Base-by-base conservation (phyloP, 2,329 filamentous ascomycete species). In the Pseudocercospora musae region DNA sequence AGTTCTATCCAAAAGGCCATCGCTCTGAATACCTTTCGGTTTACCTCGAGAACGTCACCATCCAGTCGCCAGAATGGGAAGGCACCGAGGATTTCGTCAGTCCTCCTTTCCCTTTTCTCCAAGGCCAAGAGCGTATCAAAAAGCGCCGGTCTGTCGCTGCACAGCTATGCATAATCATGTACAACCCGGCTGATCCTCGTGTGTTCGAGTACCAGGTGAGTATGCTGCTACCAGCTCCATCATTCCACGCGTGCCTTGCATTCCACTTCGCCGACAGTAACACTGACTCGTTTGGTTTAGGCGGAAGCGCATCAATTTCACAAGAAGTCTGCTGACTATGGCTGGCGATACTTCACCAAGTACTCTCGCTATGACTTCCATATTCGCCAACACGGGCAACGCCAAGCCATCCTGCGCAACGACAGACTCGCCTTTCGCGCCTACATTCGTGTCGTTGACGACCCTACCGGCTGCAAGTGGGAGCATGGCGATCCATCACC, bases 1-100 rank as follows among this genome's bases (percentile, higher is more conserved):
- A 88, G 72, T 85, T 87, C 70, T 87, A 85, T 67, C 86, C 86
- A 2, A 80, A 81, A 49, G 86, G 86, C 20, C 86, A 87, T 33
- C 81, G 83, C 66, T 81, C 82, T 2, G 80, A 82, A 42, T 83
- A 83, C 31, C 71, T 87, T 57, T 87, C 85, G 66, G 78, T 87
- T 23, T 88, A 87, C 67, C 75, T 88, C 37, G 85, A 87, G 70
- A 87, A 84, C 70, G 81, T 85, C n/a, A 80, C 78, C 18, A 80
- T 84, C 11, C 62, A 67, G 57, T 57, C 69, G 6, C 52, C 62
- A 1, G 62, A 69, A 9, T 70, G 57, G 40, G 61, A 69, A 44
- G 66, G 64, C 53, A 62, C 59, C 8, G 71, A 73, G 49, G 67
- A 69, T 0, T 70, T 75, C 57, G 58, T 63, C 15, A 42, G 62